Conservation (phyloP, 441 rosid species). For the Breynia disticha region DNA sequence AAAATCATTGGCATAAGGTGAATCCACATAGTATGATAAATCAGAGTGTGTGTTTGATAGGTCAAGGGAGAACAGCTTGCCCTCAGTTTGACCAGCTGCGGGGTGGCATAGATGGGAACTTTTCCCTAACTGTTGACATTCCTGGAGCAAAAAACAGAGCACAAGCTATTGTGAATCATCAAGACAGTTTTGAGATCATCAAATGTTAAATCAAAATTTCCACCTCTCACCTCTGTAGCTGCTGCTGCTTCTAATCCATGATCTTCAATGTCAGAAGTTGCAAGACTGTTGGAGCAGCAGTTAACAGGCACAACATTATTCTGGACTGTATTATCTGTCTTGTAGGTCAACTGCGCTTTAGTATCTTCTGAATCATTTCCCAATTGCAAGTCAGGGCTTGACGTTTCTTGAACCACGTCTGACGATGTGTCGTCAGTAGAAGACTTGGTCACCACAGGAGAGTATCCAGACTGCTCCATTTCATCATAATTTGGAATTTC, state of each 20-base stretch:
- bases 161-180: background rate
- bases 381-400: slow-evolving; percentile 22
- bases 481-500: slow-evolving; percentile 36
- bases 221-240: slow-evolving; percentile 31
- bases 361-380: slow-evolving; percentile 25
- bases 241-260: slow-evolving; percentile 28
- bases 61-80: slow-evolving; percentile 33
- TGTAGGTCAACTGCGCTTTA: slow-evolving; percentile 25
- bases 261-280: slow-evolving; percentile 48
- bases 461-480: slow-evolving; percentile 37
- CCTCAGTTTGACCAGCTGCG: slow-evolving; percentile 20
- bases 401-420: slow-evolving; percentile 52
- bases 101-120: slow-evolving; percentile 19
- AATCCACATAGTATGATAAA: slow-evolving; percentile 27
- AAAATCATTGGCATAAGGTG: slow-evolving; percentile 55
- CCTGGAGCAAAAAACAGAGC: slow-evolving; percentile 21
- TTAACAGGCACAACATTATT: slow-evolving; percentile 23
- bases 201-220: slow-evolving; percentile 4
- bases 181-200: background rate
- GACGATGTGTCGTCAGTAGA: slow-evolving; percentile 62
- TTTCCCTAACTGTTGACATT: slow-evolving; percentile 18
- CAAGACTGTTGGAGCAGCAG: slow-evolving; percentile 35
- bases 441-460: slow-evolving; percentile 40
- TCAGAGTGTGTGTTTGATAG: slow-evolving; percentile 28
- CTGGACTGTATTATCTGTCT: slow-evolving; percentile 20